These are phyloP conservation scores for Talaromyces sp. DNA, from an alignment of 2,329 filamentous ascomycete genomes.

Conservation along the genomic window DNA sequence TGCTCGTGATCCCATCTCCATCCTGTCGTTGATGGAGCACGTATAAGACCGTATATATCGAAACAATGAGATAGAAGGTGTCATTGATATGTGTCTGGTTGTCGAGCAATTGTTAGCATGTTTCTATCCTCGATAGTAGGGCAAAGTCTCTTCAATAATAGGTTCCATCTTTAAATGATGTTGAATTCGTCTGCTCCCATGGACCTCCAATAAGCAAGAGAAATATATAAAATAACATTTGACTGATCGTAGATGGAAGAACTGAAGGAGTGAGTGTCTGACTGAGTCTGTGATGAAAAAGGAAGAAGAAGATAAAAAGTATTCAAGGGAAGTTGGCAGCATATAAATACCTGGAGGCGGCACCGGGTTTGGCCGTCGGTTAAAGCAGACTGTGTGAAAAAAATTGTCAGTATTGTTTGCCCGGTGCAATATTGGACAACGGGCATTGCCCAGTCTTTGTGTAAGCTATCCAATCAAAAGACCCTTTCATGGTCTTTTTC, in stretches of 20 bases:
- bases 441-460: neutral
- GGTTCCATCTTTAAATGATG: neutral
- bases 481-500: neutral
- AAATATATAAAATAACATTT: too few relatives aligned
- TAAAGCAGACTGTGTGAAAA: neutral
- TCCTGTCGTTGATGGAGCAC: too few relatives aligned
- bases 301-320: neutral
- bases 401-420: neutral
- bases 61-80: too few relatives aligned
- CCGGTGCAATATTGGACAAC: neutral
- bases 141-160: neutral
- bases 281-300: neutral
- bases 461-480: neutral
- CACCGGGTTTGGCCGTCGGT: neutral
- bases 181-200: neutral
- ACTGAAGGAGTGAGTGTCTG: neutral
- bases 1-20: too few relatives aligned
- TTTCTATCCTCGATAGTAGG: too few relatives aligned
- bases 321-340: neutral
- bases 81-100: too few relatives aligned
- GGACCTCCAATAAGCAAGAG: too few relatives aligned
- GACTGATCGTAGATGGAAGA: neutral
- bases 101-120: too few relatives aligned
- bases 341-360: neutral
- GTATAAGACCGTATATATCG: too few relatives aligned